Base-by-base conservation (phyloP, 1,139 yeast species). In the Taiozyma sp. region DNA sequence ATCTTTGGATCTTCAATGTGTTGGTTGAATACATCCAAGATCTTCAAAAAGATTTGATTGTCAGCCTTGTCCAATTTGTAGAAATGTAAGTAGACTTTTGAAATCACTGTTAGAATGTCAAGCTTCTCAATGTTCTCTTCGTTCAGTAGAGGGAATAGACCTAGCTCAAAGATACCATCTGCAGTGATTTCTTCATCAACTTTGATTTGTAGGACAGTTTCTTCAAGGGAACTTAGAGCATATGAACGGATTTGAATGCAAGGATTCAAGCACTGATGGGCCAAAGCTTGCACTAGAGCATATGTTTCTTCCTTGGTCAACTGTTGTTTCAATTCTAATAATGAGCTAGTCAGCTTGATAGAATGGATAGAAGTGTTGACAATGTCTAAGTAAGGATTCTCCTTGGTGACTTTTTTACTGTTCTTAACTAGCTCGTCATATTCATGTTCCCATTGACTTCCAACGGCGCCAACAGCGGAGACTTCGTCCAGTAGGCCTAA, bases 191-290 rank as follows among this genome's bases (percentile, higher is more conserved):
- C 73, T 50, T 54, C 69, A 10, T 61, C 59, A 4, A 61, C 55
- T 12, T 57, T 64, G 51, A 73, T 61, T 0, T 76, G 56, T 61
- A 83, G 59, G 55, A 78, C 58, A 38, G 79, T 64, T 51, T 70
- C 64, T 60, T 81, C 82, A 61, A 91, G 70, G 19, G 78, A 64
- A 51, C 76, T 70, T 53, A 86, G 66, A 0, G 96, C 93, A 65
- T 74, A 80, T 0, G 78, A 69, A 45, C 97, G 74, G 13, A 91
- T 74, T 63, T 87, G 91, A 39, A 89, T 76, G 65, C 96, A 88
- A 10, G 96, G 96, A 61, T 90, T 91, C 65, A 87, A 79, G 65
- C 97, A 88, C 67, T 91, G 97, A 60, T 87, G 92, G 0, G 95
- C 90, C 53, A 91, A 74, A 0, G 95, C 93, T 64, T 88, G 93